A percentile compares a stretch with the other conserved stretches of the same genome.
phyloP scores from a whole-genome alignment of 2,329 filamentous ascomycete species.

The Daldinia sp. region DNA sequence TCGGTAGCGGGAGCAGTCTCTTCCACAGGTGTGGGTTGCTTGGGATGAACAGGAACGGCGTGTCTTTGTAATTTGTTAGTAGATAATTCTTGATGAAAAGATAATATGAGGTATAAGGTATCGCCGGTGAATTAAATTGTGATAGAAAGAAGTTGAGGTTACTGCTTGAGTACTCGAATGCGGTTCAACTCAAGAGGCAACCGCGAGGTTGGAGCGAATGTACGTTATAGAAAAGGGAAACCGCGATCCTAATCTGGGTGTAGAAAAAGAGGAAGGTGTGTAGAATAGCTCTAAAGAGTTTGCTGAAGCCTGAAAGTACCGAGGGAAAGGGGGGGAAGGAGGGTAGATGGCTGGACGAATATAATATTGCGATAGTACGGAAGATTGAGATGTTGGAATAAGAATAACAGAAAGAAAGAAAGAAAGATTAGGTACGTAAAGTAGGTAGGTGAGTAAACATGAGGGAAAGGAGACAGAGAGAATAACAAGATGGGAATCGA shows the following conservation, averaged over 20 bases:
- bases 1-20: conserved; percentile 50
- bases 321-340: no score
- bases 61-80: conserved; percentile 34
- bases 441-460: neutral
- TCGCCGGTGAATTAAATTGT: neutral
- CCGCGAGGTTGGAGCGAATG: no score
- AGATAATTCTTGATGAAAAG: neutral
- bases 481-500: neutral
- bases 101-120: neutral
- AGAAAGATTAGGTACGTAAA: neutral
- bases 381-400: no score
- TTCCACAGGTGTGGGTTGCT: conserved; percentile 40
- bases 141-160: neutral
- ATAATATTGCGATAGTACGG: neutral
- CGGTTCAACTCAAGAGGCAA: neutral
- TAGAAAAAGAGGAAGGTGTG: neutral
- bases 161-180: neutral
- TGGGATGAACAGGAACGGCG: conserved; percentile 35
- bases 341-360: no score
- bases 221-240: neutral
- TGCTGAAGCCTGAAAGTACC: no score
- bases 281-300: neutral
- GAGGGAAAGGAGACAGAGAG: neutral
- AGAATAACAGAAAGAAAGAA: neutral
- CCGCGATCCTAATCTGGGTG: neutral